Percentiles rank a stretch among this genome's conserved stretches.
phyloP scores from a whole-genome alignment of 257 asterid genomes.

The Fraxinus pennsylvanica region DNA sequence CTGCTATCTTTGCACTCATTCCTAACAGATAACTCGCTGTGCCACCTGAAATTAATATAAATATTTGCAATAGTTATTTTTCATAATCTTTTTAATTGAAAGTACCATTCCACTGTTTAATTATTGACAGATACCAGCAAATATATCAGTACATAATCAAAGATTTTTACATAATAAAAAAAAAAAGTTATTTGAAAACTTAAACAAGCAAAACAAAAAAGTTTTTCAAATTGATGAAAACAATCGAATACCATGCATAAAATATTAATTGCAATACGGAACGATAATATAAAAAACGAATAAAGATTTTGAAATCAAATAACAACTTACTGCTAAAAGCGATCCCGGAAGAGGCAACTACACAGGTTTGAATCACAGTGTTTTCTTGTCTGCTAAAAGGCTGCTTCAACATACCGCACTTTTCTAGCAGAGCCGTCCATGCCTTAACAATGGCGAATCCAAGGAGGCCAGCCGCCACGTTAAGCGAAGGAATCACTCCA shows the following conservation, averaged over 20 bases:
- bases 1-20: constrained; percentile 56
- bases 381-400: constrained; percentile 79
- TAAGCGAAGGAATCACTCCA: constrained; percentile 70
- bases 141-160: too few species aligned
- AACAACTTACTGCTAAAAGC: constrained; percentile 66
- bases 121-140: too few species aligned
- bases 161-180: too few species aligned
- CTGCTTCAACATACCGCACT: constrained; percentile 54
- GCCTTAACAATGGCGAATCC: constrained; percentile 55
- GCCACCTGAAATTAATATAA: constrained; percentile 52
- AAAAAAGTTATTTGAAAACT: too few species aligned
- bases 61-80: background rate
- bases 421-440: constrained; percentile 34
- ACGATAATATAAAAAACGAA: background rate
- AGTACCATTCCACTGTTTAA: too few species aligned
- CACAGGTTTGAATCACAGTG: constrained; percentile 69
- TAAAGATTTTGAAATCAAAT: background rate
- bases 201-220: too few species aligned
- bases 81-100: background rate
- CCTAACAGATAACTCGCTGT: constrained; percentile 70
- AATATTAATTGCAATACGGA: background rate
- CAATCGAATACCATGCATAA: too few species aligned
- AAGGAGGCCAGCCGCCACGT: constrained; percentile 73
- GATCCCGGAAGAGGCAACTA: constrained; percentile 73
- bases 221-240: too few species aligned